Evolutionary conservation across 306 rosid genomes (phyloP).

Genomic region (Ormosia semicastrata): DNA sequence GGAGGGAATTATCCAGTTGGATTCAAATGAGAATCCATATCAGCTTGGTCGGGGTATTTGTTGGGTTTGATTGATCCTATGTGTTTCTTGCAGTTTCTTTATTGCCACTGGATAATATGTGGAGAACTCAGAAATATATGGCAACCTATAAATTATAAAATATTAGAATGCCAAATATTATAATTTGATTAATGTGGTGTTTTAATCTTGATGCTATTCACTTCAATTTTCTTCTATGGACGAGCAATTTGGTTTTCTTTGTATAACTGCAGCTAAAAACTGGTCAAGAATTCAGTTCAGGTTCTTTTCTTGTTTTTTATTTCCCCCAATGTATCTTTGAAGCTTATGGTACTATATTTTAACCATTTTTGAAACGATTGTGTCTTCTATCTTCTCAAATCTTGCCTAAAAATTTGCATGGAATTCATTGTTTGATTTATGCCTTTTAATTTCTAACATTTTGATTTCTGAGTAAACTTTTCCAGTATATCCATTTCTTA

Average conservation of each 20-base stretch:
- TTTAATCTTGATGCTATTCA: background rate
- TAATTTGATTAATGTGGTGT: background rate
- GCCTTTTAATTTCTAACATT: constrained; percentile 2
- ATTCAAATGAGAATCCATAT: background rate
- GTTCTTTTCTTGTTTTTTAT: background rate
- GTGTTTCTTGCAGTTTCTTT: background rate
- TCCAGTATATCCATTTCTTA: background rate
- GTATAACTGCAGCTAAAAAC: too few species aligned
- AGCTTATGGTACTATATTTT: background rate
- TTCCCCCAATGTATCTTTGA: background rate
- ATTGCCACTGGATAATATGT: background rate
- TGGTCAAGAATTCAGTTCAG: too few species aligned
- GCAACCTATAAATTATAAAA: background rate
- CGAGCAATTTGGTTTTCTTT: background rate
- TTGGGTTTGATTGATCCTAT: background rate
- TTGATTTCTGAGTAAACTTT: background rate
- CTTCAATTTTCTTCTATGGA: background rate
- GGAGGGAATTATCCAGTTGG: background rate
- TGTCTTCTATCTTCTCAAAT: background rate
- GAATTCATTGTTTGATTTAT: background rate
- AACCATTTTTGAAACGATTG: background rate
- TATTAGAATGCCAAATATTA: background rate
- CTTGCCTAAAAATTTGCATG: background rate
- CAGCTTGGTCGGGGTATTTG: background rate
- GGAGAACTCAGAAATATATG: background rate